A percentile compares a stretch with the other conserved stretches of the same genome.
Evolutionary conservation across 1,284 basidiomycete species (phyloP).

Genomic region (Vanrija sp.): DNA sequence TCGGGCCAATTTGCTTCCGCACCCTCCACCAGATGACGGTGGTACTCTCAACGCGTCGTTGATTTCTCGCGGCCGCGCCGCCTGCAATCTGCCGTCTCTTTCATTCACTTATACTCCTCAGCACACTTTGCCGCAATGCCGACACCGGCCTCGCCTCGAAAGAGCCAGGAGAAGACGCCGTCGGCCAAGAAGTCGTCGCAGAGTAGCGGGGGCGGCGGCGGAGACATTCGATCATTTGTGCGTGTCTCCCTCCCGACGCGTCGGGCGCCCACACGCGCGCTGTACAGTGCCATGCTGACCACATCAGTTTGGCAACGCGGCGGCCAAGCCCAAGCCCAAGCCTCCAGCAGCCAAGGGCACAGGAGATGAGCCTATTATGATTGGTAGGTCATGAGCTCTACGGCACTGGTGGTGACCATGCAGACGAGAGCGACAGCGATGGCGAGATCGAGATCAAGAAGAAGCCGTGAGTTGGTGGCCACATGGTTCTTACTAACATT

Average conservation of each 20-base stretch:
- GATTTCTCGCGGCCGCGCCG: not conserved
- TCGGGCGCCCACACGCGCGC: not conserved
- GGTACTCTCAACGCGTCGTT: slow-evolving; percentile 5
- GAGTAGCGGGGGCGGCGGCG: slow-evolving; percentile 9
- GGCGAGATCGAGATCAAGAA: slow-evolving; percentile 28
- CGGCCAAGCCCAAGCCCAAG: slow-evolving; percentile 15
- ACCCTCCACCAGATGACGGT: slow-evolving; percentile 16
- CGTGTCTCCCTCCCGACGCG: slow-evolving; percentile 1
- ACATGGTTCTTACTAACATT: not conserved
- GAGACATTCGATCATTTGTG: slow-evolving; percentile 31
- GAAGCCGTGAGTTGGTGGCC: slow-evolving; percentile 17
- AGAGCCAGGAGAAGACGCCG: slow-evolving; percentile 15
- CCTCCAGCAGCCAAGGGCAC: not conserved
- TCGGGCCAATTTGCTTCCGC: slow-evolving; percentile 4
- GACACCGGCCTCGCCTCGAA: slow-evolving; percentile 6
- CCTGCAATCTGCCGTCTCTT: not conserved
- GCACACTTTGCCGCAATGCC: slow-evolving; percentile 7
- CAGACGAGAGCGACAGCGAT: slow-evolving; percentile 44
- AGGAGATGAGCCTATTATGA: slow-evolving; percentile 6
- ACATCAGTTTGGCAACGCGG: slow-evolving; percentile 18
- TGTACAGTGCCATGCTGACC: too few species aligned
- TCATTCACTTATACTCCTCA: not conserved
- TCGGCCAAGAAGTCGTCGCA: slow-evolving; percentile 3
- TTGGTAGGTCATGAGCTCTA: slow-evolving; percentile 1
- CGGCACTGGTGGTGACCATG: not conserved